These are phyloP conservation scores for Sphenostylis stenocarpa DNA, from an alignment of 306 rosid species.

Conservation along the genomic window DNA sequence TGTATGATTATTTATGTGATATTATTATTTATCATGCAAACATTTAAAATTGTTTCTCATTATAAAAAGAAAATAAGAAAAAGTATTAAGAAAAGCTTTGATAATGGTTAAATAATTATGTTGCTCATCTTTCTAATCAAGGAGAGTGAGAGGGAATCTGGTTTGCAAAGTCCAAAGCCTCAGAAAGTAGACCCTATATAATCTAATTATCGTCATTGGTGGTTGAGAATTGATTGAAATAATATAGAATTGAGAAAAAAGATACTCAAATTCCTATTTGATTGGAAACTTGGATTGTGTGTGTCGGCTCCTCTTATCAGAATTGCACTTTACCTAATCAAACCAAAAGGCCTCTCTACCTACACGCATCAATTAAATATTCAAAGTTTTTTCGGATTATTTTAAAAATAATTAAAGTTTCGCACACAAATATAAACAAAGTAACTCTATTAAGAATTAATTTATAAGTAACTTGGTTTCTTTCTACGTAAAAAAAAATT, in stretches of 20 bases:
- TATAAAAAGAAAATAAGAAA: not conserved
- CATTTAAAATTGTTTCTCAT: not conserved
- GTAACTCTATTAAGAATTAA: no score
- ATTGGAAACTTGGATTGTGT: not conserved
- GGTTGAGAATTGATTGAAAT: not conserved
- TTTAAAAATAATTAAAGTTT: no score
- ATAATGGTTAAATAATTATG: not conserved
- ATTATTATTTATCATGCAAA: not conserved
- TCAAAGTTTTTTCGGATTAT: no score
- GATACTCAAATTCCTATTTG: not conserved
- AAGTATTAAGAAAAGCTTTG: not conserved
- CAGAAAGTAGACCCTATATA: not conserved
- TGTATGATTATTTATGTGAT: no score
- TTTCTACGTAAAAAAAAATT: no score
- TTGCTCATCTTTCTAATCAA: not conserved
- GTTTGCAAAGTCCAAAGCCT: not conserved
- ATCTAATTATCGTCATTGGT: not conserved
- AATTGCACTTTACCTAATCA: not conserved
- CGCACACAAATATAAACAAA: no score
- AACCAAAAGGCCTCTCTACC: not conserved
- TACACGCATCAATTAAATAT: no score
- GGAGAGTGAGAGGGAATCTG: not conserved
- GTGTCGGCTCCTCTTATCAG: not conserved
- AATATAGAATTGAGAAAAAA: not conserved
- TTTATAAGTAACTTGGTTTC: no score